Percentiles rank a stretch among this genome's conserved stretches.
phyloP scores from a whole-genome alignment of 139 green algal genomes.

The Monoraphidium neglectum region DNA sequence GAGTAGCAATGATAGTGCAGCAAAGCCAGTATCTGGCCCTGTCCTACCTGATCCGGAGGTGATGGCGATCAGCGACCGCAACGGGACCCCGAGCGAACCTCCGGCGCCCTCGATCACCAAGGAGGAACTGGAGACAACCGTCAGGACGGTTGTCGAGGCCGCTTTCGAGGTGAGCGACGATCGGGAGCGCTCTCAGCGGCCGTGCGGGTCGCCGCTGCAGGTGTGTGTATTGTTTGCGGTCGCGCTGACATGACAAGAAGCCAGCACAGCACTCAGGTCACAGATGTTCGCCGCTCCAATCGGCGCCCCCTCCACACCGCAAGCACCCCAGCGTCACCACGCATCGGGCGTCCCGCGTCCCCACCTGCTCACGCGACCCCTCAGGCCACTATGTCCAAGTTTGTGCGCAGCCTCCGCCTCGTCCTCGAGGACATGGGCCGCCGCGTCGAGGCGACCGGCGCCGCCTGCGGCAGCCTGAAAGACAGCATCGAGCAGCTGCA shows the following conservation, averaged over 20 bases:
- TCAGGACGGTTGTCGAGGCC: constrained; percentile 32
- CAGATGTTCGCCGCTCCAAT: too few relatives aligned
- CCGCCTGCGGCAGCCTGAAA: constrained; percentile 22
- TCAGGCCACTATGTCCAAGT: constrained; percentile 56
- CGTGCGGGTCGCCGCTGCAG: too few relatives aligned
- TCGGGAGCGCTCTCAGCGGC: too few relatives aligned
- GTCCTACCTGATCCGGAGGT: constrained; percentile 32
- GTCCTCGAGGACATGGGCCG: constrained; percentile 58
- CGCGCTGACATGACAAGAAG: too few relatives aligned
- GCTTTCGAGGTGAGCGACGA: too few relatives aligned
- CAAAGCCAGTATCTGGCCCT: background rate
- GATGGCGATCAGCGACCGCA: constrained; percentile 7
- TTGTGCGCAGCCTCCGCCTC: constrained; percentile 53
- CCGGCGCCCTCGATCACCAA: constrained; percentile 15
- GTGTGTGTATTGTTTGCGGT: too few relatives aligned
- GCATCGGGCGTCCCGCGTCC: too few relatives aligned
- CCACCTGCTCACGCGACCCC: too few relatives aligned
- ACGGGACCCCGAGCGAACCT: background rate
- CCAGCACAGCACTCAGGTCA: too few relatives aligned
- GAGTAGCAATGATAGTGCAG: background rate
- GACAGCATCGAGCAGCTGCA: constrained; percentile 28
- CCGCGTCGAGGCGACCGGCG: constrained; percentile 32
- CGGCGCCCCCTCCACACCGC: too few relatives aligned
- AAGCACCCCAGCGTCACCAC: too few relatives aligned
- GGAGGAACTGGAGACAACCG: constrained; percentile 37